phyloP scores from a whole-genome alignment of 352 stramenopile genomes.

The Elongisporangium undulatum region DNA sequence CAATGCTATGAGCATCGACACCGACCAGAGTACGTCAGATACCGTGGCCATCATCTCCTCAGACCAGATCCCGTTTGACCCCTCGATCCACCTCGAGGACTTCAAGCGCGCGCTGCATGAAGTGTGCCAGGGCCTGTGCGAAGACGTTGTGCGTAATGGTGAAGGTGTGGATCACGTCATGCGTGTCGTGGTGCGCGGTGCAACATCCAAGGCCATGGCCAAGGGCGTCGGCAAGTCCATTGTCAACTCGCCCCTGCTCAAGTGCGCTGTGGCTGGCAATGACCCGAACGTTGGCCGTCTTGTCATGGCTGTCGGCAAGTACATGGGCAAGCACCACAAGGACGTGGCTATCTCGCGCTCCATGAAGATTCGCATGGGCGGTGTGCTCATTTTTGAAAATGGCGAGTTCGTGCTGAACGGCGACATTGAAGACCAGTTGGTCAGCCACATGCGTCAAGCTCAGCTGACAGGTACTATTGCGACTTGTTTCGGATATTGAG shows the following conservation, averaged over 20 bases:
- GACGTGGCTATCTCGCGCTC: slow-evolving; percentile 70
- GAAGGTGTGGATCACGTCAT: slow-evolving; percentile 98
- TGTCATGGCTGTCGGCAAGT: slow-evolving; percentile 95
- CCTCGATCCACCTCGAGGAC: slow-evolving; percentile 61
- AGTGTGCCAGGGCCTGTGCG: slow-evolving; percentile 91
- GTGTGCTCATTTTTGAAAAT: slow-evolving; percentile 92
- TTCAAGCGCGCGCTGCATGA: slow-evolving; percentile 91
- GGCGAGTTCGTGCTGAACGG: slow-evolving; percentile 91
- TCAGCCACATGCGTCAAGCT: slow-evolving; percentile 92
- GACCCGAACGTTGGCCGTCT: slow-evolving; percentile 98
- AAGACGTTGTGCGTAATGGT: slow-evolving; percentile 98
- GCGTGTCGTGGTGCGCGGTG: slow-evolving; percentile 87
- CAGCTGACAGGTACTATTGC: slow-evolving; percentile 64
- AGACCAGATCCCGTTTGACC: slow-evolving; percentile 88
- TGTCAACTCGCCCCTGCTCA: slow-evolving; percentile 96
- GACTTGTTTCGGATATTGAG: background rate
- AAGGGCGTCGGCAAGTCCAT: slow-evolving; percentile 90
- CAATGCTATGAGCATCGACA: slow-evolving; percentile 96
- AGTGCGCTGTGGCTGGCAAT: slow-evolving; percentile 97
- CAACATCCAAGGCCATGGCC: slow-evolving; percentile 69
- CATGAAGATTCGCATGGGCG: slow-evolving; percentile 88
- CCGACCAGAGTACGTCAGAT: slow-evolving; percentile 97
- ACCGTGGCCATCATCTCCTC: slow-evolving; percentile 95
- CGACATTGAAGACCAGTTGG: slow-evolving; percentile 92
- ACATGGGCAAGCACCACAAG: slow-evolving; percentile 93